Percentiles rank a stretch among this genome's conserved stretches.
phyloP scores from a whole-genome alignment of 768 basidiomycete species.

The Porpolomopsis calyptriformis region DNA sequence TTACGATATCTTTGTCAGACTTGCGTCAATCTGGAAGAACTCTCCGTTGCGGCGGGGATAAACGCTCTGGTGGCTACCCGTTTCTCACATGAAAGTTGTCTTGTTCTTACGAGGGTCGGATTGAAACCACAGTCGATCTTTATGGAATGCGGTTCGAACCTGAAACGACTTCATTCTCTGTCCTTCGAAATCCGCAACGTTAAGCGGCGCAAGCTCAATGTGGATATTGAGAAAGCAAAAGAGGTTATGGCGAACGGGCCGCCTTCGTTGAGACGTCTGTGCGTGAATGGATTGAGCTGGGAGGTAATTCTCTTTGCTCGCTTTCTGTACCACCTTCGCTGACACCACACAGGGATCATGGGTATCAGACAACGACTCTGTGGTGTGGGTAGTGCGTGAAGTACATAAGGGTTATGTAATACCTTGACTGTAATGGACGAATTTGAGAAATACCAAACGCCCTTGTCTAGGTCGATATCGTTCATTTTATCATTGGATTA shows the following conservation, averaged over 20 bases:
- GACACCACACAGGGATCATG: slow-evolving; percentile 6
- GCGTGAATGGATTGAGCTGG: slow-evolving; percentile 1
- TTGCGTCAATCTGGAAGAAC: slow-evolving; percentile 15
- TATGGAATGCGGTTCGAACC: background rate
- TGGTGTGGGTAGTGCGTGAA: too few relatives aligned
- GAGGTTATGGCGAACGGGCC: background rate
- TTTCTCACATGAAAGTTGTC: background rate
- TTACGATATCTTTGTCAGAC: slow-evolving; percentile 12
- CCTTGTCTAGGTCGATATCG: slow-evolving; percentile 57
- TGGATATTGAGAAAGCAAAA: background rate
- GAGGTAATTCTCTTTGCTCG: slow-evolving; percentile 1
- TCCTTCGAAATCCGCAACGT: slow-evolving; percentile 3
- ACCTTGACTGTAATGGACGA: slow-evolving; percentile 36
- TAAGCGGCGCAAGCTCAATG: background rate
- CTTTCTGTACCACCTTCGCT: background rate
- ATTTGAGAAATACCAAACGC: slow-evolving; percentile 69
- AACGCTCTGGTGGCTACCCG: background rate
- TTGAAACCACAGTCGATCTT: background rate
- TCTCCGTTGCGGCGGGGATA: background rate
- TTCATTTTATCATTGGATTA: background rate
- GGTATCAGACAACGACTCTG: too few relatives aligned
- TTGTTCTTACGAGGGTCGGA: background rate
- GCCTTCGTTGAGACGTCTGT: slow-evolving; percentile 2
- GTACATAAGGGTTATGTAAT: background rate
- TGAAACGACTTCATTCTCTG: slow-evolving; percentile 4